Evolutionary conservation across 2,329 filamentous ascomycete species (phyloP).

Genomic region (Grosmannia clavigera): DNA sequence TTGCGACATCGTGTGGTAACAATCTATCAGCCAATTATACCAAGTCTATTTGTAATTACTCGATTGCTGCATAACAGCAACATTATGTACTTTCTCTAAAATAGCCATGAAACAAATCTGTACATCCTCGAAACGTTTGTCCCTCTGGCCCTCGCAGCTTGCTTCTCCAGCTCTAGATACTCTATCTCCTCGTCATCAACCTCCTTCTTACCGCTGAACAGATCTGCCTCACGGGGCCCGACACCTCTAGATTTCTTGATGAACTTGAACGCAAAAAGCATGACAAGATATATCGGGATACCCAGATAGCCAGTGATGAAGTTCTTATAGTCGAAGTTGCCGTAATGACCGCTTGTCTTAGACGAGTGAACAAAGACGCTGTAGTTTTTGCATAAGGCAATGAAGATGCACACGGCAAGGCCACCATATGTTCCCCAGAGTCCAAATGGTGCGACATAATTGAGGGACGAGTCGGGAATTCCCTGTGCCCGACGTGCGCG

Average conservation of each 20-base stretch:
- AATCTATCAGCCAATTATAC: too few relatives aligned
- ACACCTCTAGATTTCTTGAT: slow-evolving; percentile 39
- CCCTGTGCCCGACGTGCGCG: slow-evolving; percentile 24
- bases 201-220: slow-evolving; percentile 42
- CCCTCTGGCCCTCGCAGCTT: neutral
- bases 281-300: slow-evolving; percentile 25
- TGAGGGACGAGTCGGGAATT: slow-evolving; percentile 19
- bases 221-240: slow-evolving; percentile 37
- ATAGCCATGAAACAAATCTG: neutral
- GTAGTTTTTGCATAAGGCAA: slow-evolving; percentile 9
- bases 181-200: slow-evolving; percentile 32
- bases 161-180: neutral
- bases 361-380: slow-evolving; percentile 13
- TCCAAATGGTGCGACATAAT: slow-evolving; percentile 25
- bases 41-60: too few relatives aligned
- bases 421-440: slow-evolving; percentile 21
- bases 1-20: too few relatives aligned
- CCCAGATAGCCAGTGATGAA: slow-evolving; percentile 33
- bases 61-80: too few relatives aligned
- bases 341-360: neutral
- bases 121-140: neutral
- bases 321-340: slow-evolving; percentile 27
- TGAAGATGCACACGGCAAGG: slow-evolving; percentile 7
- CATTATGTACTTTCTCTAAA: neutral
- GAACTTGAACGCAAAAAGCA: slow-evolving; percentile 49